Percentiles rank a stretch among this genome's conserved stretches.
Evolutionary conservation across 345 rosid genomes (phyloP).

Genomic region (Salix suchowensis): DNA sequence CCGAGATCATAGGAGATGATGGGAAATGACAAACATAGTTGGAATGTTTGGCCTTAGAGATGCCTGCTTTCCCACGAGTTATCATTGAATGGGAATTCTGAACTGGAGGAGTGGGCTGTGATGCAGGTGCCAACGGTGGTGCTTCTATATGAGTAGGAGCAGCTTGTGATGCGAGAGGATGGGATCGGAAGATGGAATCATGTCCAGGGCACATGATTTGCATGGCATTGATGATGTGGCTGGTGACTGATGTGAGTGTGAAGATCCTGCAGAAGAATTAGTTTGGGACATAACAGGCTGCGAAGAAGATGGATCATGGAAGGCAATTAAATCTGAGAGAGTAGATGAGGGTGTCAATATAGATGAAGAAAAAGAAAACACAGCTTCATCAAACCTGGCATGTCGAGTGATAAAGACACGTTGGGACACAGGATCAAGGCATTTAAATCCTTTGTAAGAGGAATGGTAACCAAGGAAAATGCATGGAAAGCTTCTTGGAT

Average conservation of each 20-base stretch:
- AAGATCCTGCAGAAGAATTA: background rate
- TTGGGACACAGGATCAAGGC: background rate
- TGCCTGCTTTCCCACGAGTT: background rate
- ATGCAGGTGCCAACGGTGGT: accelerated
- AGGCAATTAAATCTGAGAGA: background rate
- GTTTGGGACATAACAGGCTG: background rate
- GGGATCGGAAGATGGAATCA: too few species aligned
- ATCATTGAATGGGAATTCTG: background rate
- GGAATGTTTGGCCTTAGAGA: background rate
- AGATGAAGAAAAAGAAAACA: background rate
- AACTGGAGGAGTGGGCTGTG: accelerated
- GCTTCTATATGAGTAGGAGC: too few species aligned
- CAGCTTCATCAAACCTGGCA: slow-evolving; percentile 7
- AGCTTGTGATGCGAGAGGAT: background rate
- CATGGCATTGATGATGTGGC: accelerated
- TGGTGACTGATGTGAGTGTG: too few species aligned
- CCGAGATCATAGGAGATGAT: background rate
- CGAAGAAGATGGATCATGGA: background rate
- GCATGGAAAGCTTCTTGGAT: background rate
- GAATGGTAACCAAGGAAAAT: background rate
- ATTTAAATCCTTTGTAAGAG: background rate
- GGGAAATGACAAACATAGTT: background rate
- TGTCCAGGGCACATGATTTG: too few species aligned
- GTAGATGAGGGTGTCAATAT: too few species aligned
- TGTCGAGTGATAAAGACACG: background rate